Evolutionary conservation across 768 basidiomycete genomes (phyloP).

Genomic region (Infundibulicybe gibba): DNA sequence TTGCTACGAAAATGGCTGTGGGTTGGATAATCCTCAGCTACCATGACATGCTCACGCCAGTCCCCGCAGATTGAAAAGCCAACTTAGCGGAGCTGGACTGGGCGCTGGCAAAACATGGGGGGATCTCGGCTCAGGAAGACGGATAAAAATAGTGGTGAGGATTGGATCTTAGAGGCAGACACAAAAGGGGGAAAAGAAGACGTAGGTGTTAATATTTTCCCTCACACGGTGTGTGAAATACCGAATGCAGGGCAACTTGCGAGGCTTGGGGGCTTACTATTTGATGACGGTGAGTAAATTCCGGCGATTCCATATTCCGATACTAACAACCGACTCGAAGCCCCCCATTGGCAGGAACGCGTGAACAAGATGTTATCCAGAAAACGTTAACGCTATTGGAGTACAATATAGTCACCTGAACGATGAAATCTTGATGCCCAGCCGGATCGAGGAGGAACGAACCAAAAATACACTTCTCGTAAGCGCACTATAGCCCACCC

Average conservation of each 20-base stretch:
- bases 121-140: constrained; percentile 31
- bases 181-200: constrained; percentile 41
- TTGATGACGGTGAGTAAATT: constrained; percentile 56
- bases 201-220: constrained; percentile 20
- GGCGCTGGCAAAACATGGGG: constrained; percentile 70
- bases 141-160: constrained; percentile 23
- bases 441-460: constrained; percentile 63
- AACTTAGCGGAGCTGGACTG: constrained; percentile 74
- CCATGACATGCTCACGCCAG: background rate
- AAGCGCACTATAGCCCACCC: constrained; percentile 4
- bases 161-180: constrained; percentile 40
- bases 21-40: constrained; percentile 12
- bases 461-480: constrained; percentile 53
- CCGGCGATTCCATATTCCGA: background rate
- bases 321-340: constrained; percentile 17
- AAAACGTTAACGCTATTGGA: constrained; percentile 55
- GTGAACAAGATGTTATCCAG: constrained; percentile 44
- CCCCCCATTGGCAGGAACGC: constrained; percentile 27
- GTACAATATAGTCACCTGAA: constrained; percentile 76
- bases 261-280: constrained; percentile 64
- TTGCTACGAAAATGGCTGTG: constrained; percentile 75
- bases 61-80: constrained; percentile 69
- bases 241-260: constrained; percentile 41
- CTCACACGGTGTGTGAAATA: background rate
- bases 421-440: constrained; percentile 64